These are phyloP conservation scores for Hsuehochloa calcarea DNA, from an alignment of 176 grass and related monocot species.

Conservation along the genomic window DNA sequence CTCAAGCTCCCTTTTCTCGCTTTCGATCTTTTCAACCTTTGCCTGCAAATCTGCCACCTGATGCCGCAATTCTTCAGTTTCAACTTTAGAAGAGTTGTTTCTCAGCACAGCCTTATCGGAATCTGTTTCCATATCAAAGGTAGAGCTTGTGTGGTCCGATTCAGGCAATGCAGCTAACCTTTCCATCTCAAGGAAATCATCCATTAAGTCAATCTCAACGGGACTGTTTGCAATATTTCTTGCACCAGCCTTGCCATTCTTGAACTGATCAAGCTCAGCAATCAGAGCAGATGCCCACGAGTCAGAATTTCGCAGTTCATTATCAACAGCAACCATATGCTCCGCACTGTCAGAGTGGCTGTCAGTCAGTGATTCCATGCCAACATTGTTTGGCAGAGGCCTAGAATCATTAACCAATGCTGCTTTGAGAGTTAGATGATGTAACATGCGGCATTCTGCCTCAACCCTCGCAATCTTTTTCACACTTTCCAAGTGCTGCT, in stretches of 20 bases:
- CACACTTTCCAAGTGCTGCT: slow-evolving; percentile 74
- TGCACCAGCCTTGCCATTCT: slow-evolving; percentile 46
- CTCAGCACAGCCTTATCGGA: slow-evolving; percentile 45
- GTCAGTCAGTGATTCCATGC: slow-evolving; percentile 68
- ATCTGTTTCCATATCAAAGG: slow-evolving; percentile 58
- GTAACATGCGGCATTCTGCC: slow-evolving; percentile 83
- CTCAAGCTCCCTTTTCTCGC: slow-evolving; percentile 66
- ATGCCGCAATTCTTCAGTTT: slow-evolving; percentile 58
- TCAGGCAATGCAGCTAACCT: slow-evolving; percentile 72
- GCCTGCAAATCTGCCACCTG: slow-evolving; percentile 50
- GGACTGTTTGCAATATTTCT: slow-evolving; percentile 53
- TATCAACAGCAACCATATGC: slow-evolving; percentile 53
- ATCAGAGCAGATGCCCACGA: slow-evolving; percentile 82
- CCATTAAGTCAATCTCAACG: slow-evolving; percentile 85
- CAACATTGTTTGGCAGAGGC: slow-evolving; percentile 35
- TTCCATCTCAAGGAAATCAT: slow-evolving; percentile 99
- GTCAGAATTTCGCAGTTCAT: slow-evolving; percentile 58
- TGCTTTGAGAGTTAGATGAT: slow-evolving; percentile 39
- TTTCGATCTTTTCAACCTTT: slow-evolving; percentile 57
- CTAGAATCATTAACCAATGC: slow-evolving; percentile 44
- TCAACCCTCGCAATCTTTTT: slow-evolving; percentile 86
- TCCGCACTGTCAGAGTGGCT: slow-evolving; percentile 78
- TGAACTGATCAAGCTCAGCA: slow-evolving; percentile 86
- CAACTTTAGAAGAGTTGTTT: slow-evolving; percentile 39
- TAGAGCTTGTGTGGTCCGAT: slow-evolving; percentile 51